Percentiles rank a stretch among this genome's conserved stretches.
phyloP scores from a whole-genome alignment of 2,329 filamentous ascomycete species.

The Trichoderma sp. region DNA sequence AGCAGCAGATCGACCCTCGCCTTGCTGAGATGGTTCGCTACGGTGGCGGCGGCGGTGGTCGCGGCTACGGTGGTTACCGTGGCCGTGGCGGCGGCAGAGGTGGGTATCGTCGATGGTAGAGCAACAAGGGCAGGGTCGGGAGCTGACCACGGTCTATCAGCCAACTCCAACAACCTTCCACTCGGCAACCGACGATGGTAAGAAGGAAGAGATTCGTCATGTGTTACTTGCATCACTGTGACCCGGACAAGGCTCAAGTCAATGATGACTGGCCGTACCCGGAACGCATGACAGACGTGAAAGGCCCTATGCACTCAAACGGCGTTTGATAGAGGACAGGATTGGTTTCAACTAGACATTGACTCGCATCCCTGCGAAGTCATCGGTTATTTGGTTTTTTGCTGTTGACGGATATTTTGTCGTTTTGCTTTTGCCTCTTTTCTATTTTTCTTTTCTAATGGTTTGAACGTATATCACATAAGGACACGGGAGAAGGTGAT shows the following conservation, averaged over 20 bases:
- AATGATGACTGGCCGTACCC: background rate
- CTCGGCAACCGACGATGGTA: conserved; percentile 53
- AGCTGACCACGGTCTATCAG: conserved; percentile 38
- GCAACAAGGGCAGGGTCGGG: conserved; percentile 31
- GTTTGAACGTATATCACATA: conserved; percentile 19
- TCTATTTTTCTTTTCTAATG: conserved; percentile 20
- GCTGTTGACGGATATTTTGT: conserved; percentile 18
- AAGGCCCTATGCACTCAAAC: conserved; percentile 26
- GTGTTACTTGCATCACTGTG: background rate
- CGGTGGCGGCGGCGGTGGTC: conserved; percentile 75
- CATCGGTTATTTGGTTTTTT: conserved; percentile 22
- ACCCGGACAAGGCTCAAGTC: conserved; percentile 8
- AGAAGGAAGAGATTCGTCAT: conserved; percentile 24
- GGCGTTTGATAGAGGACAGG: conserved; percentile 36
- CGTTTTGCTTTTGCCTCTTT: conserved; percentile 11
- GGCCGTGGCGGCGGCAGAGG: conserved; percentile 55
- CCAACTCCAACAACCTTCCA: conserved; percentile 51
- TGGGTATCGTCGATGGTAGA: conserved; percentile 42
- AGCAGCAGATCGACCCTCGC: conserved; percentile 96
- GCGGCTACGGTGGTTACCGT: conserved; percentile 70
- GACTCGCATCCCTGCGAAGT: conserved; percentile 15
- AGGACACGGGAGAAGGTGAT: conserved; percentile 9
- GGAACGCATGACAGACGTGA: conserved; percentile 9
- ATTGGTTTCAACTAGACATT: conserved; percentile 27
- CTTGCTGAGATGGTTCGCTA: conserved; percentile 95